A percentile compares a stretch with the other conserved stretches of the same genome.
These are phyloP conservation scores for Metschnikowia peoriensis DNA, from an alignment of 805 yeast species.

Conservation along the genomic window DNA sequence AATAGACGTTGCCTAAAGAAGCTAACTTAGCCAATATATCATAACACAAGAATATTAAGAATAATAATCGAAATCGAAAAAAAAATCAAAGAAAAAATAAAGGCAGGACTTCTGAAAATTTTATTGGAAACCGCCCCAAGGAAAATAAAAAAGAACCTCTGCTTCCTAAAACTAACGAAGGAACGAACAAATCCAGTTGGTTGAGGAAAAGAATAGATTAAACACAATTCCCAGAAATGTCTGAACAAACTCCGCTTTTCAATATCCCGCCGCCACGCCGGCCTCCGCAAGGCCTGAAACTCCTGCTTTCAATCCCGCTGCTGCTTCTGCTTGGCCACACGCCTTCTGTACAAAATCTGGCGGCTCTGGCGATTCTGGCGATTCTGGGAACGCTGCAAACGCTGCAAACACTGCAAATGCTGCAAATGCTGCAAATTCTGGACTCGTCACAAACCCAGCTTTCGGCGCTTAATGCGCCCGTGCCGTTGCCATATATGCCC, in stretches of 20 bases:
- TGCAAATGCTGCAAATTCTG: not conserved
- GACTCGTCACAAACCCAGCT: not conserved
- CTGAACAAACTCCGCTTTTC: conserved; percentile 27
- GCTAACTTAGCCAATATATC: too few species aligned
- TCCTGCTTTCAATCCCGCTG: conserved; percentile 31
- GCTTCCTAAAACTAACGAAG: too few species aligned
- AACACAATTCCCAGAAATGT: conserved; percentile 5
- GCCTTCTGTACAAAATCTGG: not conserved
- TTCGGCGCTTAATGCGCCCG: conserved; percentile 3
- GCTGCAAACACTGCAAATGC: too few species aligned
- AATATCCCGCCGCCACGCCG: conserved; percentile 33
- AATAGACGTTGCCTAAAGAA: not conserved
- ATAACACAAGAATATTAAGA: too few species aligned
- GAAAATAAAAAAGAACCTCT: too few species aligned
- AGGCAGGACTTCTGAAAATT: too few species aligned
- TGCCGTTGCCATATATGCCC: conserved; percentile 15
- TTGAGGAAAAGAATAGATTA: not conserved
- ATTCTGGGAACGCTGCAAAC: too few species aligned
- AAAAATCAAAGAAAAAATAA: too few species aligned
- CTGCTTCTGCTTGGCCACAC: conserved; percentile 18
- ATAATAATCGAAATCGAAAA: too few species aligned
- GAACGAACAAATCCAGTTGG: not conserved
- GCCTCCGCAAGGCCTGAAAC: conserved; percentile 20
- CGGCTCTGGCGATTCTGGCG: not conserved
- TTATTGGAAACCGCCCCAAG: too few species aligned